phyloP scores from a whole-genome alignment of 2,329 filamentous ascomycete genomes.

The Aspergillus cejpii region DNA sequence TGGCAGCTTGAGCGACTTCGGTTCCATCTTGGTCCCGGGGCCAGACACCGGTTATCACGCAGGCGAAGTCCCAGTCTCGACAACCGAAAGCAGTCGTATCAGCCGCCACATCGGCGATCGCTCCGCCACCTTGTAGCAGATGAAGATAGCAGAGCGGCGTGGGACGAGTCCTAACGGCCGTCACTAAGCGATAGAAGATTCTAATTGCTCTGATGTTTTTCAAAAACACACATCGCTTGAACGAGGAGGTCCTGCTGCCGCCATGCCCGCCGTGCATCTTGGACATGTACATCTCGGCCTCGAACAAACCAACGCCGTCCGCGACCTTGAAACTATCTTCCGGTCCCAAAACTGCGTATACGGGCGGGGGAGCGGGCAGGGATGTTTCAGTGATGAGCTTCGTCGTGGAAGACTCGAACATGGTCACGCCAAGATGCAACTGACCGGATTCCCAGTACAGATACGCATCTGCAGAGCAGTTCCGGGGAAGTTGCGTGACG shows the following conservation, averaged over 20 bases:
- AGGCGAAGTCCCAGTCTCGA: slow-evolving; percentile 59
- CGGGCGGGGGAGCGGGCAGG: slow-evolving; percentile 7
- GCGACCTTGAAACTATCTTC: slow-evolving; percentile 33
- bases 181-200: slow-evolving; percentile 37
- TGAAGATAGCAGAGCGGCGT: slow-evolving; percentile 55
- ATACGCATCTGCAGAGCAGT: slow-evolving; percentile 51
- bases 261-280: slow-evolving; percentile 54
- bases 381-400: slow-evolving; percentile 8
- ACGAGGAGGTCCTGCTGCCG: slow-evolving; percentile 55
- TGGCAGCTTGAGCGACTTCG: slow-evolving; percentile 31
- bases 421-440: slow-evolving; percentile 49
- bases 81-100: slow-evolving; percentile 55
- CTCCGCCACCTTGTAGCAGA: slow-evolving; percentile 55
- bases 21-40: slow-evolving; percentile 48
- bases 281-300: slow-evolving; percentile 56
- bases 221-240: slow-evolving; percentile 59
- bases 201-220: slow-evolving; percentile 39
- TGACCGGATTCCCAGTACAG: slow-evolving; percentile 46
- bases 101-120: slow-evolving; percentile 40
- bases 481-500: slow-evolving; percentile 38
- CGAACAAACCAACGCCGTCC: slow-evolving; percentile 49
- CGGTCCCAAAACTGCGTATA: slow-evolving; percentile 28
- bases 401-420: slow-evolving; percentile 39
- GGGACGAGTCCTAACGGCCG: slow-evolving; percentile 46
- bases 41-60: slow-evolving; percentile 59